Conservation (phyloP, 345 rosid species). For the Gossypium longicalyx region DNA sequence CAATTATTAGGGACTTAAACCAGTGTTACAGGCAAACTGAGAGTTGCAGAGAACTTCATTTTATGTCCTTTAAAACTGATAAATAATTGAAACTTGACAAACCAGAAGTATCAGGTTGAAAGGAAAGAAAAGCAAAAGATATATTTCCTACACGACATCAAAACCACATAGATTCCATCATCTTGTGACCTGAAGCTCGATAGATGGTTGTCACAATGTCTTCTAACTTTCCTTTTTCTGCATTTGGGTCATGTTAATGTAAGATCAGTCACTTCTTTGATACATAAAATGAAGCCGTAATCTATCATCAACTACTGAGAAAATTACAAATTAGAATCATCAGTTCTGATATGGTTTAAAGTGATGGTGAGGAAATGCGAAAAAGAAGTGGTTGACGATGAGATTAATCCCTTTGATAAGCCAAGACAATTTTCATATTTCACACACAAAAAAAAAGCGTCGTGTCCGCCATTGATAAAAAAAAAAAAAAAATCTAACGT, state of each 20-base stretch:
- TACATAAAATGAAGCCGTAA: neutral
- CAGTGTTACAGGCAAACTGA: neutral
- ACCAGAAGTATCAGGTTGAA: neutral
- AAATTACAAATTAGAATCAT: neutral
- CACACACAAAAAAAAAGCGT: neutral
- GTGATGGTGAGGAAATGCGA: neutral
- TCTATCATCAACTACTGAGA: neutral
- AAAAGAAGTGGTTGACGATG: slow-evolving; percentile 2
- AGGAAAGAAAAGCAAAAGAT: neutral
- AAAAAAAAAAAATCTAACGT: neutral
- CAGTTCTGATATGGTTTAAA: neutral
- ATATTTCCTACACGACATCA: slow-evolving; percentile 3
- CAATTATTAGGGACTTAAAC: neutral
- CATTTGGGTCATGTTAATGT: neutral
- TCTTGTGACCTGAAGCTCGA: neutral
- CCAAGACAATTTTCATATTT: neutral
- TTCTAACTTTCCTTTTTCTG: neutral
- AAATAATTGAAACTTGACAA: neutral
- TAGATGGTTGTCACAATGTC: neutral
- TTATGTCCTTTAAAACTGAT: neutral
- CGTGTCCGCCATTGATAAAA: neutral
- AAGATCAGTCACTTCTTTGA: neutral
- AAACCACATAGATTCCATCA: slow-evolving; percentile 12
- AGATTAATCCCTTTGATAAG: neutral
- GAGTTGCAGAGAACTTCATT: neutral